Evolutionary conservation across 495 filamentous ascomycete genomes (phyloP), one percentile per base, ranked within the genome.

Genomic region (Rhizodiscina lignyota): DNA sequence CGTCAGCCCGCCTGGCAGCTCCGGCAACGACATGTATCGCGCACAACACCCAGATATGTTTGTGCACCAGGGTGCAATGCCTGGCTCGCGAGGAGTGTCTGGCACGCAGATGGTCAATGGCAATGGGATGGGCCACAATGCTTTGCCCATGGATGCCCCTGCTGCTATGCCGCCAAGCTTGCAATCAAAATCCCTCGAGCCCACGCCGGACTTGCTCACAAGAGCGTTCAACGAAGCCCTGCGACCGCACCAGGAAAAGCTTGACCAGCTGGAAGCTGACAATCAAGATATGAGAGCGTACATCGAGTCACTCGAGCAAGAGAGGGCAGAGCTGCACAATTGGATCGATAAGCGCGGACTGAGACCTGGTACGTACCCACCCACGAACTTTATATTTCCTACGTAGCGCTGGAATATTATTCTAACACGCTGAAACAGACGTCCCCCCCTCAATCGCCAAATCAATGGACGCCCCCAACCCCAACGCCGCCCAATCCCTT

Each of bases 301-400:
- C 36, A 43, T 65, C 20, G 54, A 63, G 38, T 47, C 55, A 41
- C 42, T 65, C 24, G 62, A 66, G 51, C 45, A 49, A 35, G 55
- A 64, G 52, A 44, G 61, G 21, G 43, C 48, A 18, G 63, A 66
- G 39, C 59, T 66, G 44, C 55, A 61, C 43, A 44, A 54, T 18
- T 66, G 63, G 63, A 66, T 66, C 32, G 63, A 66, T 48, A 66
- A 66, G 52, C 50, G 63, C 6, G 63, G 63, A 11, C 43, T 65
- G 20, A 45, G 63, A 47, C 62, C 62, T 32, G 62, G 62, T 66
- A 49, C 48, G 56, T 44, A 10, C 18, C 17, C 22, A 40, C 32
- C 18, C 21, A 40, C 11, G 13, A 19, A 13, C 20, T 26, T 15
- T 5, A 35, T 20, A 20, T 18, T 24, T 16, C 35, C 31, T 37